Evolutionary conservation across 768 basidiomycete genomes (phyloP).

Genomic region (Coprinopsis cinerea): DNA sequence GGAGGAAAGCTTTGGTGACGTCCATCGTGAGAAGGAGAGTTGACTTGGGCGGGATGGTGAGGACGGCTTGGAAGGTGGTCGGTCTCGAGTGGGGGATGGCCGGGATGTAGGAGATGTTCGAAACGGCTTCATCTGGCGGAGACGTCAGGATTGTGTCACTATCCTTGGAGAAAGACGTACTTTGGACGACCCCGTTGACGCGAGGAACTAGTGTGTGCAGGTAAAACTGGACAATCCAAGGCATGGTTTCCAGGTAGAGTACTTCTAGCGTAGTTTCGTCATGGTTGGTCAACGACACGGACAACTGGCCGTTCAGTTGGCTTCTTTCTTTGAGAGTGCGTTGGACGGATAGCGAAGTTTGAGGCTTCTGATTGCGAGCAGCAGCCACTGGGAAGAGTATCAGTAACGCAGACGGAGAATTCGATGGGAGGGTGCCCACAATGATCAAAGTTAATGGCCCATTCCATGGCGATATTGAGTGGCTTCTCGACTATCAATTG

Average conservation of each 20-base stretch:
- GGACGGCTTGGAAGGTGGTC: constrained; percentile 64
- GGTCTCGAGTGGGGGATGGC: constrained; percentile 68
- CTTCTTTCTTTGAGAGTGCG: constrained; percentile 70
- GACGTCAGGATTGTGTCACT: background rate
- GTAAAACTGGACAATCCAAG: constrained; percentile 88
- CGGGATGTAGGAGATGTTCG: constrained; percentile 60
- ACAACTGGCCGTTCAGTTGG: constrained; percentile 72
- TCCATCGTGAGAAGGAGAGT: constrained; percentile 65
- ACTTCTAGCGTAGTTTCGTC: constrained; percentile 36
- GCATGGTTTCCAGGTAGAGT: constrained; percentile 86
- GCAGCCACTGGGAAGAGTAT: background rate
- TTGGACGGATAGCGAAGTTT: constrained; percentile 52
- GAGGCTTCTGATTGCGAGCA: constrained; percentile 33
- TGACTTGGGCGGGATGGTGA: constrained; percentile 65
- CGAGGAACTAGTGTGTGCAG: constrained; percentile 66
- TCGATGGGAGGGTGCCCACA: constrained; percentile 32
- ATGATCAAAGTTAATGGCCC: constrained; percentile 56
- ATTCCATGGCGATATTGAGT: constrained; percentile 52
- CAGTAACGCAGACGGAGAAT: background rate
- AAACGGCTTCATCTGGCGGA: constrained; percentile 53
- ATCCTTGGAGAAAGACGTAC: constrained; percentile 27
- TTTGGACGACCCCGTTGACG: constrained; percentile 39
- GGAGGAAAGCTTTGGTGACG: constrained; percentile 78
- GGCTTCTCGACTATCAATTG: constrained; percentile 32
- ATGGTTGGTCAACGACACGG: constrained; percentile 61